These are phyloP conservation scores for Neoarthrinium moseri DNA, from an alignment of 2,329 filamentous ascomycete species.

Conservation along the genomic window DNA sequence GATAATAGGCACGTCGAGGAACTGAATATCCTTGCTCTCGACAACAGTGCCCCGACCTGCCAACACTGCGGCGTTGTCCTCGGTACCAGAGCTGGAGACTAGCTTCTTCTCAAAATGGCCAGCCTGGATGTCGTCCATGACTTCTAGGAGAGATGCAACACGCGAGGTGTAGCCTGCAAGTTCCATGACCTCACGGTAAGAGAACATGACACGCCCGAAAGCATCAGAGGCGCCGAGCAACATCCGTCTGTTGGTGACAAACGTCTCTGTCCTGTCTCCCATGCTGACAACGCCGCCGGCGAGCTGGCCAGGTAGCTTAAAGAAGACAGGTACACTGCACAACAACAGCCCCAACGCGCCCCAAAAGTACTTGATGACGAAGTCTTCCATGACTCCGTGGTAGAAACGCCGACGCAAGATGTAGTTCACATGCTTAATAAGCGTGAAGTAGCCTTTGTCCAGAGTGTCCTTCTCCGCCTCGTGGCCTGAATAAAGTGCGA, in stretches of 20 bases:
- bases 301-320: slow-evolving; percentile 77
- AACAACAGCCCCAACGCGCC: slow-evolving; percentile 87
- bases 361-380: slow-evolving; percentile 99
- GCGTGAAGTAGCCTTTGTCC: slow-evolving; percentile 97
- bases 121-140: slow-evolving; percentile 89
- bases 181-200: slow-evolving; percentile 95
- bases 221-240: slow-evolving; percentile 91
- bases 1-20: slow-evolving; percentile 75
- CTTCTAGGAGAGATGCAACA: slow-evolving; percentile 83
- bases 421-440: slow-evolving; percentile 98
- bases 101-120: slow-evolving; percentile 96
- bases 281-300: slow-evolving; percentile 53
- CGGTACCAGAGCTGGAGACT: slow-evolving; percentile 81
- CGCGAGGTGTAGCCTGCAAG: slow-evolving; percentile 92
- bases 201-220: slow-evolving; percentile 95
- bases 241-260: slow-evolving; percentile 92
- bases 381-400: slow-evolving; percentile 99
- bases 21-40: slow-evolving; percentile 59
- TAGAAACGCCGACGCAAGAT: slow-evolving; percentile 89
- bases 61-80: slow-evolving; percentile 80
- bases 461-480: slow-evolving; percentile 93
- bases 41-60: slow-evolving; percentile 77
- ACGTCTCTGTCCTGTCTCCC: slow-evolving; percentile 72
- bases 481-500: slow-evolving; percentile 88
- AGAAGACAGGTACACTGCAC: slow-evolving; percentile 93